Percentiles rank a stretch among this genome's conserved stretches.
phyloP scores from a whole-genome alignment of 2,329 filamentous ascomycete genomes.

The Phaeosphaeria sp. region DNA sequence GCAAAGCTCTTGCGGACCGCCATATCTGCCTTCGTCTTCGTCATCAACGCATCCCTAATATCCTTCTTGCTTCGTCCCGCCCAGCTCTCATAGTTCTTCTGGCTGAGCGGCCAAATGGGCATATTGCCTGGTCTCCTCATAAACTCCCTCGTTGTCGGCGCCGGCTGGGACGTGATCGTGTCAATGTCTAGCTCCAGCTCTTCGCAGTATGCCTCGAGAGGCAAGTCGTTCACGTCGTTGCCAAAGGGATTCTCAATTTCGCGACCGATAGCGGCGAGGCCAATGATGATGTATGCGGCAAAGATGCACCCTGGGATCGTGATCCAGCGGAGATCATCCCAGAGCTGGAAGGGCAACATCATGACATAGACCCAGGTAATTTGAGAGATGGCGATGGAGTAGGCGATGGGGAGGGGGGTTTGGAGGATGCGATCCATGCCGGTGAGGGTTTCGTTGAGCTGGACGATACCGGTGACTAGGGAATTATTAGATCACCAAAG shows the following conservation, averaged over 20 bases:
- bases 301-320: conserved; percentile 78
- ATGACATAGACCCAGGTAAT: conserved; percentile 87
- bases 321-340: conserved; percentile 69
- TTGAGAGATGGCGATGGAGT: conserved; percentile 83
- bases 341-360: conserved; percentile 82
- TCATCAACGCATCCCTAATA: conserved; percentile 53
- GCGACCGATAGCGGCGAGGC: conserved; percentile 75
- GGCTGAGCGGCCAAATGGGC: conserved; percentile 64
- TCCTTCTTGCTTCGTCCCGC: conserved; percentile 46
- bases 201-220: conserved; percentile 72
- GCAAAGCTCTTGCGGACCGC: conserved; percentile 38
- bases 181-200: conserved; percentile 78
- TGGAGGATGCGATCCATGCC: conserved; percentile 80
- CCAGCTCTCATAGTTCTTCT: conserved; percentile 50
- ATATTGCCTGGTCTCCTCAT: conserved; percentile 57
- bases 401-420: conserved; percentile 82
- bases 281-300: conserved; percentile 84
- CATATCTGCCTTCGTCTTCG: conserved; percentile 50
- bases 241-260: conserved; percentile 90
- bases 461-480: conserved; percentile 64
- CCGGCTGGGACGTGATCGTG: conserved; percentile 68
- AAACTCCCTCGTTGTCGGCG: conserved; percentile 62
- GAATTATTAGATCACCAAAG: conserved; percentile 33
- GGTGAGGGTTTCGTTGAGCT: conserved; percentile 75
- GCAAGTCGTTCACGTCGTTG: conserved; percentile 77